Base-by-base conservation (phyloP, 805 yeast genomes). In the Hanseniaspora meyeri region DNA sequence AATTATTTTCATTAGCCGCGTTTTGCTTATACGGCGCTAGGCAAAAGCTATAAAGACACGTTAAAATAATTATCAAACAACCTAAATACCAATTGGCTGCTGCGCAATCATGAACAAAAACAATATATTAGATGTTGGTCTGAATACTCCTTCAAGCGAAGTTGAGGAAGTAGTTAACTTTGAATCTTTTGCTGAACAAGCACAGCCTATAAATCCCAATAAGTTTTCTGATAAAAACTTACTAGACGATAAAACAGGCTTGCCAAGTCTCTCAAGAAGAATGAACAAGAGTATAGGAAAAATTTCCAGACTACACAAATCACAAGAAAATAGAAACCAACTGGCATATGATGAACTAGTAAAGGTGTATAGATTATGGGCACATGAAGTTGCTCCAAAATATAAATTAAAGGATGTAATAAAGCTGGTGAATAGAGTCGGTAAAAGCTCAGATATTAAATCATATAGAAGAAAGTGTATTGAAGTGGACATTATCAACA, bases 361-460 rank as follows among this genome's bases (percentile, higher is more conserved):
- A 8, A 74, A 74, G 34, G 72, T 77, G 39, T 85, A 83, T 65
- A 88, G 84, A 67, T 62, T 81, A 37, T 85, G 91, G 90, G 88
- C 84, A 0, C 91, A 85, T 66, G 72, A 76, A 24, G 62, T 88
- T 40, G 87, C 77, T 64, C 95, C 96, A 4, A 85, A 84, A 70
- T 87, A 93, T 16, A 82, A 79, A 60, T 86, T 89, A 61, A 72
- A 73, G 49, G 95, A 87, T 66, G 82, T 89, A 63, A 69, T 84
- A 1, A 72, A 74, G 27, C 68, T 83, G 61, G 68, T 82, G 50
- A 72, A 76, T 43, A 68, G 73, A 16, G 73, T 80, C 43, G 82
- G 85, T 14, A 68, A 66, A 59, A 66, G 76, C 24, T 67, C 71
- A 17, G 68, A 66, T 14, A 67, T 80, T 34, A 73, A 72, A 58